Evolutionary conservation across 2,329 filamentous ascomycete genomes (phyloP).

Genomic region (Blastomyces parvus): DNA sequence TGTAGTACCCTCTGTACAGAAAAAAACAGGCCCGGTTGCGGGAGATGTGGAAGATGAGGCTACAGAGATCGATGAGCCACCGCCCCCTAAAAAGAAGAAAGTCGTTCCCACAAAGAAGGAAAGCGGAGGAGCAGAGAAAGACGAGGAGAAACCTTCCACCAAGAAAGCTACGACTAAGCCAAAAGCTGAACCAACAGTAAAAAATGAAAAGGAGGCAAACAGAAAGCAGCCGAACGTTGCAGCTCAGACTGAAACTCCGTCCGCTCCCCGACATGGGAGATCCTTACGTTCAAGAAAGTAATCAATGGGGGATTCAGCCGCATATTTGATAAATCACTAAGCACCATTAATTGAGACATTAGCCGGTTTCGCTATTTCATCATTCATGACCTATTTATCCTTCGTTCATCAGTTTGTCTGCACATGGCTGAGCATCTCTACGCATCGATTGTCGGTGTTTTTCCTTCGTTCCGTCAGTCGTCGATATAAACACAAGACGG

Average conservation of each 20-base stretch:
- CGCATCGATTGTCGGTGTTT: background rate
- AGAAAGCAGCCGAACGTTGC: background rate
- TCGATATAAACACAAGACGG: background rate
- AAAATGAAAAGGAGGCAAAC: background rate
- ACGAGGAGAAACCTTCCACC: conserved; percentile 9
- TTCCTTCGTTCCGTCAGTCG: background rate
- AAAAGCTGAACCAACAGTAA: background rate
- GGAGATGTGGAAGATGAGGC: conserved; percentile 40
- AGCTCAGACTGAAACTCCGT: background rate
- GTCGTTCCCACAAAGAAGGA: conserved; percentile 19
- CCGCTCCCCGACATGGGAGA: background rate
- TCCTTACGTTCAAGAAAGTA: conserved; percentile 1
- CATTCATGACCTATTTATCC: background rate
- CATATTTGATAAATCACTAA: background rate
- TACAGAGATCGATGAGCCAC: conserved; percentile 17
- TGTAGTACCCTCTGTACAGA: conserved; percentile 74
- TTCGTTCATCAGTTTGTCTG: background rate
- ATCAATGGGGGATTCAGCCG: background rate
- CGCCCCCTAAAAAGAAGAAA: conserved; percentile 24
- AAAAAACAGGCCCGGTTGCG: conserved; percentile 59
- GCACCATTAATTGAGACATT: background rate
- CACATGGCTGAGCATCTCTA: background rate
- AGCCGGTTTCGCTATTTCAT: background rate
- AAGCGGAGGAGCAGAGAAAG: conserved; percentile 15
- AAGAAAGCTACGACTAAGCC: conserved; percentile 15